Base-by-base conservation (phyloP, 192 early-diverging fungal genomes). In the Endogone sp. region DNA sequence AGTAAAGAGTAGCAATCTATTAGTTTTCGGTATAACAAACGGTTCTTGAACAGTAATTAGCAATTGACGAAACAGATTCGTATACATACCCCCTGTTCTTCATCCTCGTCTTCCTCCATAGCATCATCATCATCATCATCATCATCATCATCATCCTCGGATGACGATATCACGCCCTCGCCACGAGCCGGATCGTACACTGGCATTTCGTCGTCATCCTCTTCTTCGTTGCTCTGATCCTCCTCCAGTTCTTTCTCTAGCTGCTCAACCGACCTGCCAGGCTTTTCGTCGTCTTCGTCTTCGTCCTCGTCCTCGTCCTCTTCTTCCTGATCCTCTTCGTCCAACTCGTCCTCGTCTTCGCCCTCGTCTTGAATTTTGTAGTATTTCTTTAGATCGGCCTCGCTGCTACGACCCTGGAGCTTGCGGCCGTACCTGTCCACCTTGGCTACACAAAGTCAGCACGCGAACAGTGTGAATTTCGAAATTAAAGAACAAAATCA, bases 151-250 rank as follows among this genome's bases (percentile, higher is more conserved):
- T 88, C 84, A 4, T 82, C 84, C 58, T 87, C 85, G 0, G 87
- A 89, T 16, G 82, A 84, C 29, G 87, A 86, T 37, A 84, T 83
- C 21, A 90, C 75, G 28, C 89, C 93, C 54, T 86, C 85, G 9
- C 96, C 96, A 75, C 96, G 91, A 66, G 93, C 93, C 11, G 87
- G 83, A 69, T 94, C 92, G 61, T 84, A 83, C 4, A 13, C 66
- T n/a, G 22, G 22, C 28, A 9, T 26, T 31, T 82, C 73, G 2
- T 82, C 81, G 9, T 80, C 74, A 23, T 78, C 79, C 25, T 82
- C 80, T n/a, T 69, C 62, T n/a, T 69, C 29, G 23, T 77, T 77
- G 4, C 57, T 63, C 37, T 78, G 79, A 23, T 75, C 74, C 6
- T 75, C 81, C 16, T 73, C 79, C 16, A 71, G 63, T 49, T 72